phyloP scores from a whole-genome alignment of 1,284 basidiomycete species.

The Ceratobasidium sp. region DNA sequence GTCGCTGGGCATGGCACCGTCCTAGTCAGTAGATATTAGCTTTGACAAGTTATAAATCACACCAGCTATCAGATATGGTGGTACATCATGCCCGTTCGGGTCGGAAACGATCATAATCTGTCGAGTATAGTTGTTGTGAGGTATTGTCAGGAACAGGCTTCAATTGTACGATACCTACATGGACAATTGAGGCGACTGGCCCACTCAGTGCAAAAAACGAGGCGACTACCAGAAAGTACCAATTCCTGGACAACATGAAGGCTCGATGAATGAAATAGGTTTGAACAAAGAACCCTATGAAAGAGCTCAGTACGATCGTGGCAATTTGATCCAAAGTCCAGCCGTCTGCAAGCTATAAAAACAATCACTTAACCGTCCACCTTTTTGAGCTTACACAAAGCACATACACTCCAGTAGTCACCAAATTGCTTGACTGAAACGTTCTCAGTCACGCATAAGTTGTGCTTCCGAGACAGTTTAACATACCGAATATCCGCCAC shows the following conservation, averaged over 20 bases:
- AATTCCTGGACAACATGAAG: constrained; percentile 29
- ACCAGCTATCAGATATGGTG: background rate
- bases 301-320: constrained; percentile 22
- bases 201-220: constrained; percentile 27
- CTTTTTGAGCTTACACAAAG: background rate
- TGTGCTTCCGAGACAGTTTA: background rate
- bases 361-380: background rate
- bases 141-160: background rate
- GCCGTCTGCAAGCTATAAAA: constrained; percentile 1
- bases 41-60: background rate
- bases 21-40: background rate
- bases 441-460: background rate
- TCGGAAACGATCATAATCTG: background rate
- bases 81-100: background rate
- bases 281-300: constrained; percentile 35
- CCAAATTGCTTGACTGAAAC: constrained; percentile 35
- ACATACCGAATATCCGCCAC: constrained; percentile 38
- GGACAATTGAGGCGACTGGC: constrained; percentile 19
- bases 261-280: constrained; percentile 26
- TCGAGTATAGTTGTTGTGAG: background rate
- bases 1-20: background rate
- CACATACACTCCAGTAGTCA: constrained; percentile 22
- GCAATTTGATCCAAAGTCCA: constrained; percentile 17
- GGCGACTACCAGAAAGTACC: constrained; percentile 23
- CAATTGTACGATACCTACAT: background rate